Evolutionary conservation across 208 protist species (phyloP).

Genomic region (Acanthamoeba triangularis): DNA sequence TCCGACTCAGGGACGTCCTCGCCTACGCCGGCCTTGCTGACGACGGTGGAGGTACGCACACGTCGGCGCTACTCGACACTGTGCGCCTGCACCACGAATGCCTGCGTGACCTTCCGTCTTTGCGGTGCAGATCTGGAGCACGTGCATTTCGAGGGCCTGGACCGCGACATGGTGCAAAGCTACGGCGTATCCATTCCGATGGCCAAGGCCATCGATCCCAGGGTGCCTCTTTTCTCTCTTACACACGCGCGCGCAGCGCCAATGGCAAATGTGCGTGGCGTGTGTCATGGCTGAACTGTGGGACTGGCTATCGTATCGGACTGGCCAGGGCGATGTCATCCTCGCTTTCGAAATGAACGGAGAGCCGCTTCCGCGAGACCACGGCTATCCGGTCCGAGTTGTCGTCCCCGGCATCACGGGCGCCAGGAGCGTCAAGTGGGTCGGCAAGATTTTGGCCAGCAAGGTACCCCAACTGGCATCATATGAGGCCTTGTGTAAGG

Average conservation of each 20-base stretch:
- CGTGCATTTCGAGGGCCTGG: conserved; percentile 92
- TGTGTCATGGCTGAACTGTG: neutral
- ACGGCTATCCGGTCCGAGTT: conserved; percentile 93
- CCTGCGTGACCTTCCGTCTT: neutral
- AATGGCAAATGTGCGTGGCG: neutral
- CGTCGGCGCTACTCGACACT: neutral
- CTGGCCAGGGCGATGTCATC: conserved; percentile 89
- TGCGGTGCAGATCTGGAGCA: conserved; percentile 83
- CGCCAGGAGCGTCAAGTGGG: conserved; percentile 87
- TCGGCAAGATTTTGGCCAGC: conserved; percentile 85
- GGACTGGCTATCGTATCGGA: neutral
- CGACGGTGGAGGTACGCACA: neutral
- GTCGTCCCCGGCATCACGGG: conserved; percentile 91
- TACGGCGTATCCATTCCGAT: conserved; percentile 92
- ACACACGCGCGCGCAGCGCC: neutral
- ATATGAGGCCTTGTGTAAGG: no score
- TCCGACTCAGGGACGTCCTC: conserved; percentile 90
- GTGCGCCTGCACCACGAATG: neutral
- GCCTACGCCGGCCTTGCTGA: conserved; percentile 67
- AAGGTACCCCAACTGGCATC: neutral
- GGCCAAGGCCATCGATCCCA: conserved; percentile 86
- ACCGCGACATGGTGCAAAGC: conserved; percentile 84
- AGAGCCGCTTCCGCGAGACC: conserved; percentile 89
- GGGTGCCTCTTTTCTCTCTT: neutral
- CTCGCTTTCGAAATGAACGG: conserved; percentile 94